Evolutionary conservation across 129 eudicot species (phyloP), one percentile per base, ranked within the genome.

Genomic region (Logfia minima): DNA sequence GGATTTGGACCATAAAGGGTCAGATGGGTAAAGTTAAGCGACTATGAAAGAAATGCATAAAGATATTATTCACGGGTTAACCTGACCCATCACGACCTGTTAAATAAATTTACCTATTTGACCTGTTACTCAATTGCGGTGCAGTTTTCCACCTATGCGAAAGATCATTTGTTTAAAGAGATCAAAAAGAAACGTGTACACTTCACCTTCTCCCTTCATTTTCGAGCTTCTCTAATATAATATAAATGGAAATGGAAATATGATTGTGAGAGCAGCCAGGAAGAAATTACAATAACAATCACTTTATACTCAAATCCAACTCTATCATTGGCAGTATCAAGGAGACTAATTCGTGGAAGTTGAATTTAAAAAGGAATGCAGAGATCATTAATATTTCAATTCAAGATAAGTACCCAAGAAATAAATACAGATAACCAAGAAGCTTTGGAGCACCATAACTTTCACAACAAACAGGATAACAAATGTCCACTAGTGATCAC

Each of bases 1-100:
- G 31, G 70, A 62, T 74, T 69, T 70, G 79, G 77, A 69, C 68
- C 83, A 80, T 24, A 39, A 39, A 39, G 48, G 14, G 48, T 39
- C 48, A 8, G 48, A 39, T 9, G 48, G 48, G 2, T 39, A 39
- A 39, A 39, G 37, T 34, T 39, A 39, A 0, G 48, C 8, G 13
- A 39, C 48, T 1, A 8, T 7, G 8, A 39, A 39, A 39, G 23
- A 52, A 52, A 52, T 16, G 19, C 5, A 52, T 5, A 52, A 52
- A 52, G 59, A 52, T 13, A 16, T 16, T 52, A 14, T 52, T 16
- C 59, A 52, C 48, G 13, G 10, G 48, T 52, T 18, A 52, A 16
- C 21, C 59, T 18, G 18, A 16, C 59, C 48, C 19, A 11, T 68
- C 37, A 34, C 5, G 64, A 59, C 64, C 14, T 22, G 4, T 52